Evolutionary conservation across 768 basidiomycete genomes (phyloP).

Genomic region (Termitomyces sp.): DNA sequence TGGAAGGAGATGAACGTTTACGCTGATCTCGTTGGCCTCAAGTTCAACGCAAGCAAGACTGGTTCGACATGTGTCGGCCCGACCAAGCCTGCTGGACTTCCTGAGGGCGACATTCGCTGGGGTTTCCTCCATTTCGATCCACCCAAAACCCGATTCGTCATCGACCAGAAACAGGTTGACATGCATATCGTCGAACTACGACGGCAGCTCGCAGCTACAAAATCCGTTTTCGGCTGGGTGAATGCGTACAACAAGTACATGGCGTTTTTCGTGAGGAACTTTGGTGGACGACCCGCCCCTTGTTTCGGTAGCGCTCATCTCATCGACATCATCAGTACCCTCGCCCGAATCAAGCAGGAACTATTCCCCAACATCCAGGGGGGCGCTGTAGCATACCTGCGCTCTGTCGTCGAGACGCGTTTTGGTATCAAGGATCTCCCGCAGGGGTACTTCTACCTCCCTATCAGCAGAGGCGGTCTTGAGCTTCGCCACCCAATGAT

Average conservation of each 20-base stretch:
- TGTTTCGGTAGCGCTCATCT: slow-evolving; percentile 17
- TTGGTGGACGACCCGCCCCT: slow-evolving; percentile 24
- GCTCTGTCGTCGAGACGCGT: slow-evolving; percentile 18
- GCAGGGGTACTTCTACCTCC: slow-evolving; percentile 3
- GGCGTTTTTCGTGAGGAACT: slow-evolving; percentile 27
- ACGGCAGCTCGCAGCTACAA: slow-evolving; percentile 25
- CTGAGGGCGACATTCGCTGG: slow-evolving; percentile 19
- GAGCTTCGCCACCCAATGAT: slow-evolving; percentile 33
- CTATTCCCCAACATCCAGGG: slow-evolving; percentile 20
- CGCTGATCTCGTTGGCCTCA: slow-evolving; percentile 35
- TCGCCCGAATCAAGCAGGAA: slow-evolving; percentile 24
- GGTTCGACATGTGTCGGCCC: slow-evolving; percentile 34
- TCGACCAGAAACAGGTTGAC: slow-evolving; percentile 27
- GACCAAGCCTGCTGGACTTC: slow-evolving; percentile 9
- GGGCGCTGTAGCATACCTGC: slow-evolving; percentile 20
- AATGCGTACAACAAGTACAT: slow-evolving; percentile 31
- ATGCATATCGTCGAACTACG: slow-evolving; percentile 27
- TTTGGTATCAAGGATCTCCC: slow-evolving; percentile 1
- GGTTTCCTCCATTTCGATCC: slow-evolving; percentile 17
- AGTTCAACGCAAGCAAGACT: slow-evolving; percentile 39
- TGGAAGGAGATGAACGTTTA: slow-evolving; percentile 42
- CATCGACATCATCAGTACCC: slow-evolving; percentile 22
- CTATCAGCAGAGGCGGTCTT: slow-evolving; percentile 12
- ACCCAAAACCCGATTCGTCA: slow-evolving; percentile 5
- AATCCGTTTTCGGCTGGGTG: slow-evolving; percentile 30